Base-by-base conservation (phyloP, 2,329 filamentous ascomycete species). In the Phialophora expanda region DNA sequence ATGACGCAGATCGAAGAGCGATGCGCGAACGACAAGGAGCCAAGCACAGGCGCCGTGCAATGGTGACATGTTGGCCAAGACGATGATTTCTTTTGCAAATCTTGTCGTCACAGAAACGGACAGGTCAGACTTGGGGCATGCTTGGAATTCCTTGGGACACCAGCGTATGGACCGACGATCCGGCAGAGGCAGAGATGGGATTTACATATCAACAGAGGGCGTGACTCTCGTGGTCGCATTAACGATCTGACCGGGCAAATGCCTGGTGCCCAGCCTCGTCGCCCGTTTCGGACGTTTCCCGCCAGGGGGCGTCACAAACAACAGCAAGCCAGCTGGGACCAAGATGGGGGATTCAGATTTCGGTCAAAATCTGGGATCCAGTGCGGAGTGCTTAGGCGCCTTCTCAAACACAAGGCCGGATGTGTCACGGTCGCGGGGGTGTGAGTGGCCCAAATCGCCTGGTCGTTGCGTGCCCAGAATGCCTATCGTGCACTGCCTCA, bases 401-500 rank as follows among this genome's bases (percentile, higher is more conserved):
- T 58, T 24, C 34, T 66, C 64, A 66, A 66, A 66, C 58, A 58
- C 58, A 41, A 46, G 60, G 60, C 34, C 46, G 46, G 11, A 32
- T 57, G 58, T 58, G 58, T 46, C 41, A 54, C 58, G 8, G 41
- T n/a, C 17, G 53, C 24, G 12, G 53, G 1, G 54, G 30, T 24
- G 30, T 41, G 26, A 62, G 60, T 55, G 60, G 60, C 60, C 60
- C n/a, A 55, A 62, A 30, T 48, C 51, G 51, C 60, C 14, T 30
- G n/a, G 60, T 32, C 34, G 34, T 8, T 30, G 51, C 51, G 54
- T 58, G 64, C 64, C 64, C 64, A 66, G 64, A 38, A 48, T 59
- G 53, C 56, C 57, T 56, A 56, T 46, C n/a, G 38, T 66, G 64
- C 64, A 66, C 64, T 30, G 64, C 64, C 64, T 62, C 64, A 46